A percentile compares a stretch with the other conserved stretches of the same genome.
Evolutionary conservation across 169 alveolate genomes (phyloP).

Genomic region (Perkinsus marinus): DNA sequence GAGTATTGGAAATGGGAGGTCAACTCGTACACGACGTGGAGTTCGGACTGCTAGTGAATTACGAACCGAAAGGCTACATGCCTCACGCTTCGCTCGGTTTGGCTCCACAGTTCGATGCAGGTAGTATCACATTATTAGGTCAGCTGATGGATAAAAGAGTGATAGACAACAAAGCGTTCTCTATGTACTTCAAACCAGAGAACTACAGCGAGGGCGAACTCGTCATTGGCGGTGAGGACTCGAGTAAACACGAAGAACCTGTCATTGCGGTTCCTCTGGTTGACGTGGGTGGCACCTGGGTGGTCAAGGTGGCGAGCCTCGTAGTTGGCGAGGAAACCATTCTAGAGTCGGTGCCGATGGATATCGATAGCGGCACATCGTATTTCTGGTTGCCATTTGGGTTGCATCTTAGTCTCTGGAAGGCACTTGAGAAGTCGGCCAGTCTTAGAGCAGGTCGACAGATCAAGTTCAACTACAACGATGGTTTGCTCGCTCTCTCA

Average conservation of each 20-base stretch:
- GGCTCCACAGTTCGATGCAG: not conserved
- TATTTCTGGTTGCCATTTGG: not conserved
- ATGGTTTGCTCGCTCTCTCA: not conserved
- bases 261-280: not conserved
- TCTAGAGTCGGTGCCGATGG: not conserved
- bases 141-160: not conserved
- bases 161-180: not conserved
- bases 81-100: not conserved
- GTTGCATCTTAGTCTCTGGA: not conserved
- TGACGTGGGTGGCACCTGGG: not conserved
- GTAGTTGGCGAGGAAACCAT: not conserved
- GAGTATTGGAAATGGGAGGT: not conserved
- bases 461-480: too few species aligned
- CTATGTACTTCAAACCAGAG: not conserved
- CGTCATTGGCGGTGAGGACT: not conserved
- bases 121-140: not conserved
- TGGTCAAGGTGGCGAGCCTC: not conserved
- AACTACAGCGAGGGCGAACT: not conserved
- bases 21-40: not conserved
- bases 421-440: not conserved
- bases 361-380: not conserved
- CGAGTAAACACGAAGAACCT: not conserved
- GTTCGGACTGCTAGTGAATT: not conserved
- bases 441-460: too few species aligned
- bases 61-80: not conserved